Conservation (phyloP, 139 green algal species). For the Ulvella scutata region DNA sequence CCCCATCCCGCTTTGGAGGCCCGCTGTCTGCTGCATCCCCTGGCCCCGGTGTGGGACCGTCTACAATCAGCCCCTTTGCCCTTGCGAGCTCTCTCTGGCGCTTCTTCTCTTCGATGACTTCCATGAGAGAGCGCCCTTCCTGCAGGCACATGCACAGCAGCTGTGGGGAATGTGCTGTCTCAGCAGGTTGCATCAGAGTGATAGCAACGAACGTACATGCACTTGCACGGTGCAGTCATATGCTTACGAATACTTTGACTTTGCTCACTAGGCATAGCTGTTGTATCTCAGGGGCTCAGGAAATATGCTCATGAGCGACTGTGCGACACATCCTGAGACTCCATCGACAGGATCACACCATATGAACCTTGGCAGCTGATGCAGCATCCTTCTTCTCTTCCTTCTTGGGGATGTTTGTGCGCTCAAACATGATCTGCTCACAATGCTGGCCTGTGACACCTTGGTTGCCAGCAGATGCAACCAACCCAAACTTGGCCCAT, state of each 20-base stretch:
- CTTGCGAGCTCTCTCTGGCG: constrained; percentile 81
- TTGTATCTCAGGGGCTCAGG: too few relatives aligned
- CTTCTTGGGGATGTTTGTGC: constrained; percentile 52
- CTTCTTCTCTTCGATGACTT: constrained; percentile 73
- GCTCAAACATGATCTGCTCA: constrained; percentile 92
- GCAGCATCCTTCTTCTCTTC: constrained; percentile 68
- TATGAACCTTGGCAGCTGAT: constrained; percentile 53
- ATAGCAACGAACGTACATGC: neutral
- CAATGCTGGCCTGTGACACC: constrained; percentile 40
- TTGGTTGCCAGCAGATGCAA: neutral
- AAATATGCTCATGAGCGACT: too few relatives aligned
- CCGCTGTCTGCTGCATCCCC: constrained; percentile 31
- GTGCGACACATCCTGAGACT: constrained; percentile 23
- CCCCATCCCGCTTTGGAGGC: neutral
- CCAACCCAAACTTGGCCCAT: constrained; percentile 3
- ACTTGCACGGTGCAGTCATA: too few relatives aligned
- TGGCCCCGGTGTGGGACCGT: constrained; percentile 62
- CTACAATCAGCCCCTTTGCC: constrained; percentile 53
- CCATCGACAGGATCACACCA: constrained; percentile 10
- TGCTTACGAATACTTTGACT: too few relatives aligned
- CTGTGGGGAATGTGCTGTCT: neutral
- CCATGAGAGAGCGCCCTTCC: constrained; percentile 38
- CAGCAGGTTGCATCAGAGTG: neutral
- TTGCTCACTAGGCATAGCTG: too few relatives aligned
- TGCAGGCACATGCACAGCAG: constrained; percentile 12